phyloP scores from a whole-genome alignment of 176 grass and related monocot species.

The Tuctoria greenei region DNA sequence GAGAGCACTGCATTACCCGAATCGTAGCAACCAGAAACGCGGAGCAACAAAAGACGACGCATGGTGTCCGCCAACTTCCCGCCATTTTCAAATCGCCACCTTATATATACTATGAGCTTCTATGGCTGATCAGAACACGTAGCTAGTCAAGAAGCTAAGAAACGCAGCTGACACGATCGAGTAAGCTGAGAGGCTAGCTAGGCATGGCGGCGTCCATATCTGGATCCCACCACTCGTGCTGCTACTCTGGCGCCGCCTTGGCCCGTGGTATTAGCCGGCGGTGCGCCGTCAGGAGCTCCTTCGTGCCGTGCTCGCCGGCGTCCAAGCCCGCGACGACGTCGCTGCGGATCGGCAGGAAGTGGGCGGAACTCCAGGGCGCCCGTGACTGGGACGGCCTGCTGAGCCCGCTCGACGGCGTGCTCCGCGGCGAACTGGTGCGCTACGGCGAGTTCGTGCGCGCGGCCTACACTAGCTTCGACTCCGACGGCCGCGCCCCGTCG shows the following conservation, averaged over 20 bases:
- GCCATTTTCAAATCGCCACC: constrained; percentile 31
- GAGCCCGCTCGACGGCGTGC: constrained; percentile 45
- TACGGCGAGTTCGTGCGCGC: constrained; percentile 55
- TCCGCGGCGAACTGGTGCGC: constrained; percentile 50
- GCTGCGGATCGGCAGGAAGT: constrained; percentile 36
- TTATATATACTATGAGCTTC: constrained; percentile 1
- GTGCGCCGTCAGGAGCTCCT: constrained; percentile 2
- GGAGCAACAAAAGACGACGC: background rate
- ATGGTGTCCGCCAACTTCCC: constrained; percentile 21
- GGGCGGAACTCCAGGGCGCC: constrained; percentile 50
- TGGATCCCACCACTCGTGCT: background rate
- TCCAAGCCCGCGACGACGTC: background rate
- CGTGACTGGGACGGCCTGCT: constrained; percentile 53
- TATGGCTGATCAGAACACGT: background rate
- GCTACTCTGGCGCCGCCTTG: constrained; percentile 7
- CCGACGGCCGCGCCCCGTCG: constrained; percentile 25
- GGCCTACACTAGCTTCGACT: constrained; percentile 50
- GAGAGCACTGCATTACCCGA: constrained; percentile 14
- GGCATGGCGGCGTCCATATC: constrained; percentile 37
- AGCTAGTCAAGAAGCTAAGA: background rate
- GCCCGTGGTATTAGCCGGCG: background rate
- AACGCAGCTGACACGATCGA: too few species aligned
- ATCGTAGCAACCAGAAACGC: background rate
- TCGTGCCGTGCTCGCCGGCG: background rate
- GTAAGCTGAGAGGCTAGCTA: too few species aligned